Percentiles rank a stretch among this genome's conserved stretches.
Conservation (phyloP, 2,329 filamentous ascomycete genomes). For the Hypoxylon sp. region DNA sequence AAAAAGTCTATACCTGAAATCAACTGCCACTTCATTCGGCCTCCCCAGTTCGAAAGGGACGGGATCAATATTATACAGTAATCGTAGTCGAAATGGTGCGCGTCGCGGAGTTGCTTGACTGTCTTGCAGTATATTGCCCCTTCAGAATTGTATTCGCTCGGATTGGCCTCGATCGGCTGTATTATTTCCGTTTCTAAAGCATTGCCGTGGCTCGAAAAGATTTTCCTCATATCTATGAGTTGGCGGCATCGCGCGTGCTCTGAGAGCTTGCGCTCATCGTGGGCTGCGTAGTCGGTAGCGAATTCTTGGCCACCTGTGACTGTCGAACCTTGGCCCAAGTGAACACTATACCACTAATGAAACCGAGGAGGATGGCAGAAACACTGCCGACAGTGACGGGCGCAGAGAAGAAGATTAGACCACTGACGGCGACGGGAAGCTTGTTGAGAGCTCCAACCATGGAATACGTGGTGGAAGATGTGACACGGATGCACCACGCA, state of each 20-base stretch:
- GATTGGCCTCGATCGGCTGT: slow-evolving; percentile 29
- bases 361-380: slow-evolving; percentile 90
- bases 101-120: slow-evolving; percentile 28
- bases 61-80: slow-evolving; percentile 50
- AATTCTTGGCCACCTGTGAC: slow-evolving; percentile 73
- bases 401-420: slow-evolving; percentile 94
- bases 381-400: slow-evolving; percentile 93
- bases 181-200: slow-evolving; percentile 25
- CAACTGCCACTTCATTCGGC: slow-evolving; percentile 39
- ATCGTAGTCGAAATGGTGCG: slow-evolving; percentile 37
- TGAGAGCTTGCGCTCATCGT: slow-evolving; percentile 90
- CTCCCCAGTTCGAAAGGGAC: slow-evolving; percentile 41
- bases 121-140: slow-evolving; percentile 37
- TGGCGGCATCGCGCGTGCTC: slow-evolving; percentile 88
- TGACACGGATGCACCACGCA: slow-evolving; percentile 98
- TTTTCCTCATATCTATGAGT: slow-evolving; percentile 63
- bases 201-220: slow-evolving; percentile 19
- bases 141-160: slow-evolving; percentile 36
- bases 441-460: slow-evolving; percentile 99
- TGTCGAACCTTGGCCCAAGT: slow-evolving; percentile 88
- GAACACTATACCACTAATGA: slow-evolving; percentile 92
- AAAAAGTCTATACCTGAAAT: slow-evolving; percentile 51
- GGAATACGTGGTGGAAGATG: slow-evolving; percentile 96
- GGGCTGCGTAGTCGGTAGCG: slow-evolving; percentile 75
- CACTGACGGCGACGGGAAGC: slow-evolving; percentile 92